Conservation (phyloP, 1,139 yeast species). For the Kodamaea ohmeri region DNA sequence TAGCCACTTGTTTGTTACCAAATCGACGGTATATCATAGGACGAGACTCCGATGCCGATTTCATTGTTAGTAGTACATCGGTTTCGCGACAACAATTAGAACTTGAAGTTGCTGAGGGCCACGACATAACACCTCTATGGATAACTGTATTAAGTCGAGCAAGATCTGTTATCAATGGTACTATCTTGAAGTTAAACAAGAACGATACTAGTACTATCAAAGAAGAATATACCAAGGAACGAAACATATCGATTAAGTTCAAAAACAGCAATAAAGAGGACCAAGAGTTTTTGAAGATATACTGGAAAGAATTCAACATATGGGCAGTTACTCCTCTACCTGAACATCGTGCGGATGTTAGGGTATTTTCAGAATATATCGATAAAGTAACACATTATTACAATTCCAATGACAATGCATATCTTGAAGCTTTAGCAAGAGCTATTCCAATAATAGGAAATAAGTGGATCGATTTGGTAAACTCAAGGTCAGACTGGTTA, state of each 20-base stretch:
- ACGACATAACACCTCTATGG: slow-evolving; percentile 9
- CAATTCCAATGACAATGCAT: slow-evolving; percentile 10
- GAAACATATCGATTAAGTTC: slow-evolving; percentile 20
- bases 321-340: slow-evolving; percentile 12
- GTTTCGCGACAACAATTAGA: slow-evolving; percentile 34
- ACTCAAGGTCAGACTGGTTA: slow-evolving; percentile 5
- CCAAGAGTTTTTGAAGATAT: slow-evolving; percentile 16
- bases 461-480: slow-evolving; percentile 22
- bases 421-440: slow-evolving; percentile 12
- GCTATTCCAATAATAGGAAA: slow-evolving; percentile 28
- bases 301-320: slow-evolving; percentile 27
- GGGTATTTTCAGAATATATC: slow-evolving; percentile 20
- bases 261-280: slow-evolving; percentile 18
- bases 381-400: slow-evolving; percentile 27
- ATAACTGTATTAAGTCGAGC: slow-evolving; percentile 31
- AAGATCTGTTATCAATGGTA: slow-evolving; percentile 30
- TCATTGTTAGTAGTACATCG: slow-evolving; percentile 23
- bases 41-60: slow-evolving; percentile 27
- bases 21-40: slow-evolving; percentile 28
- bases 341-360: slow-evolving; percentile 22
- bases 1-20: slow-evolving; percentile 16
- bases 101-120: slow-evolving; percentile 21
- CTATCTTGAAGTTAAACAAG: slow-evolving; percentile 22
- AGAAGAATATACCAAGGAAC: slow-evolving; percentile 18
- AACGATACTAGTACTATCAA: slow-evolving; percentile 18